Base-by-base conservation (phyloP, 768 basidiomycete genomes). In the Tephrocybe sp. region DNA sequence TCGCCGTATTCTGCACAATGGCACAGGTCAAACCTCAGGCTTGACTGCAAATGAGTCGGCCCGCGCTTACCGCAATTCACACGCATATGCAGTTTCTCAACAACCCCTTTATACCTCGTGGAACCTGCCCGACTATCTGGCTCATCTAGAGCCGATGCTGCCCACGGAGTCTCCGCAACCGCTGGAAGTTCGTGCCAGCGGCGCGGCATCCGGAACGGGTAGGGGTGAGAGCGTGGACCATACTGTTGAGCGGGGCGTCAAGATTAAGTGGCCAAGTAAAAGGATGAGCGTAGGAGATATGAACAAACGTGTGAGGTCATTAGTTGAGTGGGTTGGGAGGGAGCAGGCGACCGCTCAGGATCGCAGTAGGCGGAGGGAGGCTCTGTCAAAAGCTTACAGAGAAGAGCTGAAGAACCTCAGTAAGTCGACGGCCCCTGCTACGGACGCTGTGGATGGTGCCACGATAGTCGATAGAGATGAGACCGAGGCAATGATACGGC, bases 271-370 rank as follows among this genome's bases (percentile, higher is more conserved):
- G 87, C 96, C 95, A 1, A 83, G 84, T 56, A 94, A 95, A 69
- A 80, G 96, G 44, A 94, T 86, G 82, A 97, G 94, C 58, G 87
- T 96, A n/a, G 88, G 86, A 16, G 96, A 98, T 65, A 96, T 98
- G 92, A 90, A 92, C 67, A 97, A 97, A 71, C 84, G 96, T 21
- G 91, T 96, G 19, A 78, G 91, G 28, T 82, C 87, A 35, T 76
- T 98, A 40, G 83, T 96, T 16, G 95, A 97, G 61, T 98, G 90
- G 84, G 92, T 97, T n/a, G 89, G 87, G 24, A 75, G 92, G 49
- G 89, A 92, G 62, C 89, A 92, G 66, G 89, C 86, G 7, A 82
- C 75, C 55, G 86, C 86, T 9, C 73, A 78, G 30, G 90, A 91
- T 62, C 80, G 90, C 35, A 76, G 75, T 24, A 76, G 88, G 56